Conservation (phyloP, 495 filamentous ascomycete genomes). For the Penicillium crystallinum region DNA sequence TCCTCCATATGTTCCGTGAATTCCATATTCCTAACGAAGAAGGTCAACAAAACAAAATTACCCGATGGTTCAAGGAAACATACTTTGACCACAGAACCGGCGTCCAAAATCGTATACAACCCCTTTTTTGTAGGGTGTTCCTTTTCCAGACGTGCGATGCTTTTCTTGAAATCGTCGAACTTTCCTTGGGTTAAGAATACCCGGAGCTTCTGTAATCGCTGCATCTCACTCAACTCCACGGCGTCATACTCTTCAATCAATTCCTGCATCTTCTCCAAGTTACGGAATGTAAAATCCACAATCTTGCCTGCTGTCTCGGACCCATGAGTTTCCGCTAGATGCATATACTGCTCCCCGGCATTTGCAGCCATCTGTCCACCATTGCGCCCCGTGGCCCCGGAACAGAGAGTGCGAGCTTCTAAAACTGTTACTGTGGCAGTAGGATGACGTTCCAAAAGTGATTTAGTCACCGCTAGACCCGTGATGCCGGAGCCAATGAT, state of each 20-base stretch:
- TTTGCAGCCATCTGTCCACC: slow-evolving; percentile 35
- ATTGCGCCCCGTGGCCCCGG: slow-evolving; percentile 69
- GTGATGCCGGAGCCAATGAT: slow-evolving; percentile 71
- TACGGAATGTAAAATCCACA: slow-evolving; percentile 26
- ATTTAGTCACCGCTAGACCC: slow-evolving; percentile 55
- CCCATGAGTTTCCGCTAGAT: slow-evolving; percentile 20
- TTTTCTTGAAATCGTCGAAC: slow-evolving; percentile 21
- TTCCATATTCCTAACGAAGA: slow-evolving; percentile 23
- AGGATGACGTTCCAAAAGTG: slow-evolving; percentile 40
- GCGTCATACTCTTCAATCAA: slow-evolving; percentile 23
- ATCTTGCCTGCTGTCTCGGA: slow-evolving; percentile 25
- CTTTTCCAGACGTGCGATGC: slow-evolving; percentile 19
- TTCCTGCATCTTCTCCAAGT: slow-evolving; percentile 26
- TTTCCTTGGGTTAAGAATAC: slow-evolving; percentile 23
- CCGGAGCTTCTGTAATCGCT: slow-evolving; percentile 25
- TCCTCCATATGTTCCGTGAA: slow-evolving; percentile 42
- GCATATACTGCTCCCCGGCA: slow-evolving; percentile 28
- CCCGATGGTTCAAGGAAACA: not conserved
- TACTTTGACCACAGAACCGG: slow-evolving; percentile 16
- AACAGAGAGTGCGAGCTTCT: slow-evolving; percentile 75
- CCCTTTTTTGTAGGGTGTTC: slow-evolving; percentile 26
- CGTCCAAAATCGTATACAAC: slow-evolving; percentile 26
- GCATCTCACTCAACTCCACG: slow-evolving; percentile 21
- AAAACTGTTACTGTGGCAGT: slow-evolving; percentile 34
- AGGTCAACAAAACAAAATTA: not conserved